phyloP scores from a whole-genome alignment of 2,329 filamentous ascomycete genomes.

The Monilinia polystroma region DNA sequence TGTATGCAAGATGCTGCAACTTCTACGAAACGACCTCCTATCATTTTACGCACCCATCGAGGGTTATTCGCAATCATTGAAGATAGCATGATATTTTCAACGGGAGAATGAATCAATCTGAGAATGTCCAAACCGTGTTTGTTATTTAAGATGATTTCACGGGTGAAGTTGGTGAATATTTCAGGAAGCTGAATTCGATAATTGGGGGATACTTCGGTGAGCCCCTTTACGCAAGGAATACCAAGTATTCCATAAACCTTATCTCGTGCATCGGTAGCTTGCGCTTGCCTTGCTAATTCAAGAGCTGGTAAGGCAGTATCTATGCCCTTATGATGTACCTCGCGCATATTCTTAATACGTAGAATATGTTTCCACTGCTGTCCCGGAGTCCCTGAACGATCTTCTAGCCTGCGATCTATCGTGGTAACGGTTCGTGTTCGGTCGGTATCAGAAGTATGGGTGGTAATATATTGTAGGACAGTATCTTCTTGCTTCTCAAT shows the following conservation, averaged over 20 bases:
- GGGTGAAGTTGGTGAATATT: conserved; percentile 16
- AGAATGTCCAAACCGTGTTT: conserved; percentile 20
- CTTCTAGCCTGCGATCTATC: conserved; percentile 14
- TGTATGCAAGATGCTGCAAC: conserved; percentile 10
- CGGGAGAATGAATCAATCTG: conserved; percentile 7
- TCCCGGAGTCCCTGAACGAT: conserved; percentile 16
- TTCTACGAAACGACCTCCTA: background rate
- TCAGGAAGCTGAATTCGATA: conserved; percentile 17
- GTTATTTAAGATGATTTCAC: conserved; percentile 18
- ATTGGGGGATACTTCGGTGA: conserved; percentile 5
- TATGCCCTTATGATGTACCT: background rate
- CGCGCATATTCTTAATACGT: conserved; percentile 18
- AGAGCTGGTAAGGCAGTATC: conserved; percentile 9
- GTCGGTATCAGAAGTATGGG: background rate
- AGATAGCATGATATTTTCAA: conserved; percentile 8
- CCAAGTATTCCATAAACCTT: conserved; percentile 23
- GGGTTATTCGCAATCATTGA: background rate
- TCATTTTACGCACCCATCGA: conserved; percentile 5
- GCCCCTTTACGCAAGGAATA: conserved; percentile 18
- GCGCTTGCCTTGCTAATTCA: conserved; percentile 15
- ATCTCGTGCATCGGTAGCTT: conserved; percentile 23
- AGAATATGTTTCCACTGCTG: conserved; percentile 23
- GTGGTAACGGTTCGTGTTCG: background rate
- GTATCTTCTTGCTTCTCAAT: conserved; percentile 17
- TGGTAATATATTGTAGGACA: conserved; percentile 12